A percentile compares a stretch with the other conserved stretches of the same genome.
Evolutionary conservation across 2,329 filamentous ascomycete genomes (phyloP).

Genomic region (Claviceps africana): DNA sequence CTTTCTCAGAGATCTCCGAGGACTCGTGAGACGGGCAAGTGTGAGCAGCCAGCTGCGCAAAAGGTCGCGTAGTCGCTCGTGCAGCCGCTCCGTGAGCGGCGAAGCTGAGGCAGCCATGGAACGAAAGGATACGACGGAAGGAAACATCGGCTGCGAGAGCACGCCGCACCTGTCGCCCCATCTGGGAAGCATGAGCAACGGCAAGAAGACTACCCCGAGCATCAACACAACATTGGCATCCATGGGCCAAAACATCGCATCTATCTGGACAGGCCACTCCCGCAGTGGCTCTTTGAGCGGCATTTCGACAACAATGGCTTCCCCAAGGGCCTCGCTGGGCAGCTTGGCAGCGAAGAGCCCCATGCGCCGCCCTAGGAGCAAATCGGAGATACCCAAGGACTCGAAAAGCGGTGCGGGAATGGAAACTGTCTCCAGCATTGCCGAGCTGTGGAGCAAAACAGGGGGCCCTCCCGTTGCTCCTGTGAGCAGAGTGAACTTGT

Average conservation of each 20-base stretch:
- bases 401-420: constrained; percentile 13
- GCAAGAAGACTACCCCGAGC: constrained; percentile 37
- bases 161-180: constrained; percentile 33
- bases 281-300: constrained; percentile 48
- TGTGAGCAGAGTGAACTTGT: constrained; percentile 22
- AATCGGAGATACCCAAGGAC: constrained; percentile 34
- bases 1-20: constrained; percentile 34
- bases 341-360: constrained; percentile 31
- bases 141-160: constrained; percentile 30
- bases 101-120: constrained; percentile 18
- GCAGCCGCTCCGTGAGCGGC: constrained; percentile 8
- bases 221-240: constrained; percentile 45
- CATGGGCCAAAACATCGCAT: constrained; percentile 40
- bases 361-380: constrained; percentile 42
- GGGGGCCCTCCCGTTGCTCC: constrained; percentile 41
- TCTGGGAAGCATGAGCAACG: constrained; percentile 36
- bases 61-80: constrained; percentile 26
- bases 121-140: constrained; percentile 11
- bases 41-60: constrained; percentile 29
- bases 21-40: constrained; percentile 37
- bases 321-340: constrained; percentile 34
- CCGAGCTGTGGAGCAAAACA: constrained; percentile 36
- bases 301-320: constrained; percentile 31
- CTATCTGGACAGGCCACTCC: constrained; percentile 42
- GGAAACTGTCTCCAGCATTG: constrained; percentile 30